Percentiles rank a stretch among this genome's conserved stretches.
These are phyloP conservation scores for Ormosia emarginata DNA, from an alignment of 306 rosid genomes.

Conservation along the genomic window DNA sequence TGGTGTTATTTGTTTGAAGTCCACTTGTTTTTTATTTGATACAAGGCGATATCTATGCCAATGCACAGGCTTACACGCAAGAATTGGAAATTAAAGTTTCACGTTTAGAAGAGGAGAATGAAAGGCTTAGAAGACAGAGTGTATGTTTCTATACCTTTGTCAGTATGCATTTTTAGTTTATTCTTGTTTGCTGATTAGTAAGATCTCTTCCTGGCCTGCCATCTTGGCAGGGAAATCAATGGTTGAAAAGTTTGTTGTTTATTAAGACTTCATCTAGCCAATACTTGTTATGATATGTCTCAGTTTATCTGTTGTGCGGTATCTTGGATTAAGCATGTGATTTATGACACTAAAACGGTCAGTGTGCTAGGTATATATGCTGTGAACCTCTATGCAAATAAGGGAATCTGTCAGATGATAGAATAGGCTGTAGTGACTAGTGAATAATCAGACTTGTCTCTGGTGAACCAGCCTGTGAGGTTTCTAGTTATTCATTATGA, in stretches of 20 bases:
- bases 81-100: conserved; percentile 92
- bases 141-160: conserved; percentile 30
- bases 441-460: background rate
- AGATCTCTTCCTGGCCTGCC: background rate
- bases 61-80: conserved; percentile 84
- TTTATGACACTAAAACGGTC: background rate
- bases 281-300: background rate
- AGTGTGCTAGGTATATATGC: background rate
- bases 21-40: background rate
- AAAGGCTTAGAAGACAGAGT: conserved; percentile 67
- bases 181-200: conserved; percentile 12
- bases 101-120: conserved; percentile 87
- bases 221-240: background rate
- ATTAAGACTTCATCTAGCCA: background rate
- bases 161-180: conserved; percentile 2
- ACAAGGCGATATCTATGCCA: conserved; percentile 12
- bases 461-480: background rate
- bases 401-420: background rate
- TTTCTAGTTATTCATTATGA: background rate
- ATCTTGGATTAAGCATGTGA: conserved; percentile 3
- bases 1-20: conserved; percentile 7
- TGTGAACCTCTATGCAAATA: background rate
- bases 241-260: background rate
- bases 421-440: background rate
- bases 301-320: background rate